Base-by-base conservation (phyloP, 345 rosid genomes). In the Eucalyptus virginea region DNA sequence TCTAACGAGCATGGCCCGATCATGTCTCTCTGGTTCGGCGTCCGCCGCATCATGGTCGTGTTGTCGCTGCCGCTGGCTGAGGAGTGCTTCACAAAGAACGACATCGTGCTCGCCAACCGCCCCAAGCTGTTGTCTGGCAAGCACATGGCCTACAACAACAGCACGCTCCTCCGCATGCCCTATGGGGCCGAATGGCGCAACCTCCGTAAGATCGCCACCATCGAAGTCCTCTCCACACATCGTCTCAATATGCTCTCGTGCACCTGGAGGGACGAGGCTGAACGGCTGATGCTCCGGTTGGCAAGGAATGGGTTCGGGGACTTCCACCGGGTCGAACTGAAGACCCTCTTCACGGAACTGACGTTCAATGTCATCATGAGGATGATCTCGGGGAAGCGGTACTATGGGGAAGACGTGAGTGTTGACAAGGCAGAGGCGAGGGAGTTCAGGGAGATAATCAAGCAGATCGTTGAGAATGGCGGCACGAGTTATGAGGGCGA, bases 321-420 rank as follows among this genome's bases (percentile, higher is more conserved):
- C 8, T 94, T 90, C 60, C 81, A 62, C 6, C 91, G 89, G 85
- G 94, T 94, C 62, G 93, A 94, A 90, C 51, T 94, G 90, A 92
- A 89, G 86, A 86, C 95, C 8, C 24, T 90, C 89, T 87, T 95
- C n/a, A 52, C 88, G 30, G 92, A 93, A 65, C 65, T 94, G 51
- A 88, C 92, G 16, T 86, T 89, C 87, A 94, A 89, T 44, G 88
- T 80, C 88, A 91, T 72, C 3, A 88, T 90, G 90, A 87, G 93
- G 86, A 91, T 89, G 97, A 91, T 95, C 7, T 94, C 96, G 2
- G 96, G 97, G 87, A 95, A 94, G 89, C 86, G 94, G 86, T 94
- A 94, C 88, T 95, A 90, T 51, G 94, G 94, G 5, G 94, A 95
- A 23, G 92, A 90, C 26, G 87, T 90, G 32, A 88, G 42, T 9